Percentiles rank a stretch among this genome's conserved stretches.
Evolutionary conservation across 2,329 filamentous ascomycete species (phyloP).

Genomic region (Colletotrichum liriopes): DNA sequence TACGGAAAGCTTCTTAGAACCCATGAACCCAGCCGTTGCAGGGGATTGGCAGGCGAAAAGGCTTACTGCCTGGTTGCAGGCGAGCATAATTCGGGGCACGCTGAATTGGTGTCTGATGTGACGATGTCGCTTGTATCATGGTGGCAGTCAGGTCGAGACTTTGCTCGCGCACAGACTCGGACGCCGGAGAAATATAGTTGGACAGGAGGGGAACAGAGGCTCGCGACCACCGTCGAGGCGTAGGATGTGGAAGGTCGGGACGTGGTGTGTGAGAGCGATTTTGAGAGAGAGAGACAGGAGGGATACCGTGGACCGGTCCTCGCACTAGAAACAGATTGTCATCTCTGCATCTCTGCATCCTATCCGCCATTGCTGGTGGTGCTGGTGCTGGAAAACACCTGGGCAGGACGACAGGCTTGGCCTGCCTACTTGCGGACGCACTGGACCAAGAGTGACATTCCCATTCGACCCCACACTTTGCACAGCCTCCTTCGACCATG

Average conservation of each 20-base stretch:
- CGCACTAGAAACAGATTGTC: constrained; percentile 25
- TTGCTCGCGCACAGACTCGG: constrained; percentile 13
- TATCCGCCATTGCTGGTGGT: constrained; percentile 25
- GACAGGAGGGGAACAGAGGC: background rate
- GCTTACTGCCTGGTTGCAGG: constrained; percentile 14
- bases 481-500: constrained; percentile 43
- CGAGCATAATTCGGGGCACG: constrained; percentile 14
- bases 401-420: constrained; percentile 38
- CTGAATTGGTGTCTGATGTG: constrained; percentile 3
- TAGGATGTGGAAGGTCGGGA: background rate
- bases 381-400: constrained; percentile 32
- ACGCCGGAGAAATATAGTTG: background rate
- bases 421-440: constrained; percentile 29
- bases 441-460: constrained; percentile 38
- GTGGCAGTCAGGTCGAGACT: background rate
- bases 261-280: constrained; percentile 7
- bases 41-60: constrained; percentile 18
- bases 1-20: constrained; percentile 39
- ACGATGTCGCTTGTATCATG: constrained; percentile 1
- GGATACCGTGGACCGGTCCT: constrained; percentile 1
- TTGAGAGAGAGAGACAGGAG: background rate
- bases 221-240: background rate
- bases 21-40: constrained; percentile 37
- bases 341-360: constrained; percentile 30
- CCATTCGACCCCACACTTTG: constrained; percentile 43